Base-by-base conservation (phyloP, 805 yeast species). In the Peterozyma xylosa region DNA sequence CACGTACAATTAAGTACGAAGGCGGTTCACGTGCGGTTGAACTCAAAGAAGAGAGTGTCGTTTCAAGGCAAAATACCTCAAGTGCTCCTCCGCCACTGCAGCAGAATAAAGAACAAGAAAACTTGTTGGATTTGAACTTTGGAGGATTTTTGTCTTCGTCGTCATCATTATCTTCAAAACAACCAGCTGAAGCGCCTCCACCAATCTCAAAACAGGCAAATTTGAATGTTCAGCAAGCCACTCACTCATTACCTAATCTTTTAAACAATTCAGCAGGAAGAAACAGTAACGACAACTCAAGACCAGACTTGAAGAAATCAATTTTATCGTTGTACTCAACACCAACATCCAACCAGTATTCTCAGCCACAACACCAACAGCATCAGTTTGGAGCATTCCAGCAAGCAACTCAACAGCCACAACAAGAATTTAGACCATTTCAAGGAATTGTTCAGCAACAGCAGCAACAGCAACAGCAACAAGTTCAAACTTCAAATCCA, bases 221-320 rank as follows among this genome's bases (percentile, higher is more conserved):
- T n/a, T 42, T 45, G 11, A 16, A 43, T 14, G 38, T 41, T 10
- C 48, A 17, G 21, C 43, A 36, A 33, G 42, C 16, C 32, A 33
- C 43, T 3, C 38, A 45, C 30, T 37, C 51, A 6, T 29, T 42
- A 13, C 43, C 48, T 2, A 41, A 45, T 35, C 27, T 21, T 21
- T 42, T 45, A 13, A 42, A 49, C 35, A 27, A 46, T 18, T 42
- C 48, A 11, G 44, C 42, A 6, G 37, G 16, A 37, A 27, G 16
- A 44, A 16, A 32, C 21, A 37, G 3, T 6, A 33, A 42, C 14
- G 32, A 35, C 6, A 39, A 39, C 14, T 34, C 38, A 13, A 74
- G 96, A 56, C 91, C 93, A 3, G 97, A 91, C 56, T 72, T 93
- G 61, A 93, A 93, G 58, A 87, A 87, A 64, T 87, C 96, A 1